Evolutionary conservation across 2,329 filamentous ascomycete species (phyloP).

Genomic region (Trichoderma sp.): DNA sequence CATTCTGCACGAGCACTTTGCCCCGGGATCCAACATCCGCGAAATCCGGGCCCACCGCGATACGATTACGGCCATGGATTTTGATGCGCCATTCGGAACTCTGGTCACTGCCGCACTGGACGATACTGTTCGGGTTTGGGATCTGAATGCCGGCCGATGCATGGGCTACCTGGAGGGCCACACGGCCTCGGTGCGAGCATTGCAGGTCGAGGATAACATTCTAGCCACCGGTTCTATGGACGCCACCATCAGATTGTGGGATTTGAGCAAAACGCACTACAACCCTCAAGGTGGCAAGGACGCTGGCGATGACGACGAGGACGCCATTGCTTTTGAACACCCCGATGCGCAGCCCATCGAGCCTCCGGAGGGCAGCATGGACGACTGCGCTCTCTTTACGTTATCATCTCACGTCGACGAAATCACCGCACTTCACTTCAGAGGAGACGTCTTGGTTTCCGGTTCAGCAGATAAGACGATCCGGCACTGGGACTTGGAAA

Average conservation of each 20-base stretch:
- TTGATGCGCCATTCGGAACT: slow-evolving; percentile 95
- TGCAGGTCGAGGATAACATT: slow-evolving; percentile 95
- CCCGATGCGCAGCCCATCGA: slow-evolving; percentile 66
- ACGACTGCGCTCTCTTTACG: slow-evolving; percentile 84
- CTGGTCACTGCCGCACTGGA: slow-evolving; percentile 91
- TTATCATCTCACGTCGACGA: slow-evolving; percentile 90
- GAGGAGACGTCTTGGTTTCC: slow-evolving; percentile 84
- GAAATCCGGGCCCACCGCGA: slow-evolving; percentile 89
- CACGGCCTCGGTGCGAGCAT: slow-evolving; percentile 83
- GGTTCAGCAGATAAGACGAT: slow-evolving; percentile 97
- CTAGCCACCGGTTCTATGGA: slow-evolving; percentile 93
- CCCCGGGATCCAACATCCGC: slow-evolving; percentile 82
- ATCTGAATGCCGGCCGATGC: slow-evolving; percentile 88
- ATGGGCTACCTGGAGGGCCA: slow-evolving; percentile 91
- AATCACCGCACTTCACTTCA: slow-evolving; percentile 90
- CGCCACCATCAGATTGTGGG: slow-evolving; percentile 92
- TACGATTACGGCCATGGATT: slow-evolving; percentile 84
- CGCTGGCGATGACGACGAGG: slow-evolving; percentile 56
- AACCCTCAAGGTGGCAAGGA: slow-evolving; percentile 65
- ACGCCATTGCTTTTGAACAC: slow-evolving; percentile 71
- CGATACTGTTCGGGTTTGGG: slow-evolving; percentile 94
- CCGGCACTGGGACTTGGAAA: slow-evolving; percentile 95
- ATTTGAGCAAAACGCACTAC: slow-evolving; percentile 84
- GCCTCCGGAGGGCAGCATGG: slow-evolving; percentile 75
- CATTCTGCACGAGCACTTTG: slow-evolving; percentile 91